Base-by-base conservation (phyloP, 441 rosid species). In the Jatropha podagrica region DNA sequence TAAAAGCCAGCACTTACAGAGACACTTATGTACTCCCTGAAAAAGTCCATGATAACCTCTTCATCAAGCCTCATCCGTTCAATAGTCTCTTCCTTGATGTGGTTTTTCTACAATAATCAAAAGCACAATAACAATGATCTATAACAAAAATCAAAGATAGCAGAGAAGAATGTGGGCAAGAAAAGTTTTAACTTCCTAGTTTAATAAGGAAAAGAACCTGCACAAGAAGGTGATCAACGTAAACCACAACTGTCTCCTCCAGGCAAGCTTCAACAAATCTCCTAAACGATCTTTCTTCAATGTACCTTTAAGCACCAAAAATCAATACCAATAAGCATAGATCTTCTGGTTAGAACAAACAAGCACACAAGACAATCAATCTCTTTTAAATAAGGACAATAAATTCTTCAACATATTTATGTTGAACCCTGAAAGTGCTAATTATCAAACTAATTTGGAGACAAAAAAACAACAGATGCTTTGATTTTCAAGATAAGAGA, bases 61-160 rank as follows among this genome's bases (percentile, higher is more conserved):
- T 96, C 99, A 69, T 96, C 99, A 4, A 92, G 88, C 80, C 95
- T 90, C 98, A 92, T 92, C 76, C 98, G 88, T 68, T 94, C 98
- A 74, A 96, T 92, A n/a, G 99, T 96, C 80, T 91, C 98, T 83
- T 96, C 98, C 87, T 94, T 92, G 79, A 94, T 89, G 86, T 90
- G 86, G 85, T 88, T 92, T 89, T 83, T 94, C 98, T 96, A 77
- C 76, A 79, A 79, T 74, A 71, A 82, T 69, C 73, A 52, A 17
- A 74, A 75, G 6, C 68, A 41, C 72, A 69, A 37, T 59, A 75
- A 63, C 40, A 68, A 74, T 77, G 15, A 72, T 14, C 13, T 17
- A 38, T 37, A 48, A 23, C 48, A 48, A 26, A 65, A 73, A 62
- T 20, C 72, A 79, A 56, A 72, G 52, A 42, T 23, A 56, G 63